Conservation (phyloP, 2,329 filamentous ascomycete genomes). For the Clarireedia paspali region DNA sequence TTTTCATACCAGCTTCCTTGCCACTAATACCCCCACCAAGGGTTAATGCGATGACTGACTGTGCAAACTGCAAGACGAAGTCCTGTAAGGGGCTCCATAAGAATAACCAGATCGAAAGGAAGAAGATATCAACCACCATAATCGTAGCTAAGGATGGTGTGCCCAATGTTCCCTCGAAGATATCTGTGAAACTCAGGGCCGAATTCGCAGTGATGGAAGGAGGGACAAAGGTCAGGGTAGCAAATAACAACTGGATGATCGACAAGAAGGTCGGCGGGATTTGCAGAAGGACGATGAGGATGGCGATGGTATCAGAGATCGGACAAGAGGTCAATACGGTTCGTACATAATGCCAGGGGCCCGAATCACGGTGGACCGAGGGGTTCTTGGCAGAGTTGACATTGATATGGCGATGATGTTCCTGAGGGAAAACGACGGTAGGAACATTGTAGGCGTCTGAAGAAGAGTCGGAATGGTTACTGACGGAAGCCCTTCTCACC, state of each 20-base stretch:
- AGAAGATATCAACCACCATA: constrained; percentile 73
- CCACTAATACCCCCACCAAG: constrained; percentile 73
- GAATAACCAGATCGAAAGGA: constrained; percentile 79
- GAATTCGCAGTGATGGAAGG: constrained; percentile 70
- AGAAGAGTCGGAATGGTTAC: constrained; percentile 46
- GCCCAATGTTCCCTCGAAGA: constrained; percentile 80
- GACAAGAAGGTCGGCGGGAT: constrained; percentile 83
- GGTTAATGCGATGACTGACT: constrained; percentile 87
- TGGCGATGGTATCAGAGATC: constrained; percentile 89
- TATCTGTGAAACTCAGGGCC: constrained; percentile 70
- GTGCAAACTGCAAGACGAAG: constrained; percentile 81
- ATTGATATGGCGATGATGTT: constrained; percentile 58
- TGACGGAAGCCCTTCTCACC: constrained; percentile 41
- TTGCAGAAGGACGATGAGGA: constrained; percentile 91
- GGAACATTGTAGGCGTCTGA: constrained; percentile 39
- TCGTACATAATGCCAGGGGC: constrained; percentile 67
- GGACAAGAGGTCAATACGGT: constrained; percentile 87
- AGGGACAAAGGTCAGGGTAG: constrained; percentile 85
- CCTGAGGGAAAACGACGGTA: constrained; percentile 35
- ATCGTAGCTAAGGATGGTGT: constrained; percentile 82
- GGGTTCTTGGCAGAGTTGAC: constrained; percentile 62
- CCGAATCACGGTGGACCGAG: constrained; percentile 61
- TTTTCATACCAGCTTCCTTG: constrained; percentile 60
- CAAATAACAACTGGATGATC: constrained; percentile 85
- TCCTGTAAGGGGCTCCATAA: constrained; percentile 83